Conservation (phyloP, 164 flowering plant genomes). For the Houttuynia cordata region DNA sequence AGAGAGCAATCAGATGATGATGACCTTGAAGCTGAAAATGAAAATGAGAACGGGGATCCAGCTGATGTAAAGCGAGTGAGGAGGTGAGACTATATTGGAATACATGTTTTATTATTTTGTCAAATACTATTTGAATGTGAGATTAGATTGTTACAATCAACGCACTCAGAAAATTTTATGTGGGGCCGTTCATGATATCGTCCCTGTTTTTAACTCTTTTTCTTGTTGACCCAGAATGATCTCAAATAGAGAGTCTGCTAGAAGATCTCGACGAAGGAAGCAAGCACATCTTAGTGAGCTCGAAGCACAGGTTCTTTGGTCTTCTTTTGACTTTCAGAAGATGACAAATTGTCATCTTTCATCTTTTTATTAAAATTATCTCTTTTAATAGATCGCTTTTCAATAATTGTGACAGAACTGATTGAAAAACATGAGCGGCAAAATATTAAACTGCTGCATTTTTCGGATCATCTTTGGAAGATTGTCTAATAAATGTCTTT, state of each 20-base stretch:
- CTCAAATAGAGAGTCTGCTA: conserved; percentile 92
- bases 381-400: too few relatives aligned
- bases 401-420: too few relatives aligned
- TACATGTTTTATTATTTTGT: neutral
- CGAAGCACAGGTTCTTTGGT: conserved; percentile 57
- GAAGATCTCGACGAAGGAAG: conserved; percentile 93
- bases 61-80: conserved; percentile 79
- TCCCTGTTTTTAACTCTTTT: conserved; percentile 2
- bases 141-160: neutral
- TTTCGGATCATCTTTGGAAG: too few relatives aligned
- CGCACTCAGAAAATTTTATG: neutral
- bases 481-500: too few relatives aligned
- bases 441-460: too few relatives aligned
- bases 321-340: neutral
- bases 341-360: too few relatives aligned
- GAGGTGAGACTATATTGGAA: conserved; percentile 35
- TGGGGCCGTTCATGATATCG: neutral
- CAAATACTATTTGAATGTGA: neutral
- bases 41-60: conserved; percentile 45
- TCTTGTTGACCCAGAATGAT: conserved; percentile 55
- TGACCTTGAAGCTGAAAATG: conserved; percentile 61
- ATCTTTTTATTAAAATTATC: too few relatives aligned
- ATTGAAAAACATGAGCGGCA: too few relatives aligned
- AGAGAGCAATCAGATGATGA: conserved; percentile 87
- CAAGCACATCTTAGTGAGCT: conserved; percentile 93